Percentiles rank a stretch among this genome's conserved stretches.
phyloP scores from a whole-genome alignment of 805 yeast species.

The Schwanniomyces occidentalis region DNA sequence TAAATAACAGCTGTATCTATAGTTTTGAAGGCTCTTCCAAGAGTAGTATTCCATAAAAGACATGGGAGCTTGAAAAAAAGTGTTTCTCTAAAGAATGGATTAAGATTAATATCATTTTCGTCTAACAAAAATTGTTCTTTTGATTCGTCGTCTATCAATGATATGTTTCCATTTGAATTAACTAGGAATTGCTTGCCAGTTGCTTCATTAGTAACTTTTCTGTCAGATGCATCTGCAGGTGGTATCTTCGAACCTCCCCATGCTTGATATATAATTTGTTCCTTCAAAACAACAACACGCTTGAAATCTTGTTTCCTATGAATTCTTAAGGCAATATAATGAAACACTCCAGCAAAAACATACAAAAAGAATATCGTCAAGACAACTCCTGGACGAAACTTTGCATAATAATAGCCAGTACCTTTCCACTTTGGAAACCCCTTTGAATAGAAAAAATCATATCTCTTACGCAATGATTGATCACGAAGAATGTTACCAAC shows the following conservation, averaged over 20 bases:
- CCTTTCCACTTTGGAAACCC: constrained; percentile 89
- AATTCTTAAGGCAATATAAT: constrained; percentile 55
- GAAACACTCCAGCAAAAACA: constrained; percentile 54
- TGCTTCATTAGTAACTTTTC: constrained; percentile 41
- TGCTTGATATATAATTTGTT: constrained; percentile 53
- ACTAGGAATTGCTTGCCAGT: constrained; percentile 56
- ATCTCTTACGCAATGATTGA: constrained; percentile 56
- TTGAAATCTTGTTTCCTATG: constrained; percentile 57
- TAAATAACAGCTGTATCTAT: constrained; percentile 6
- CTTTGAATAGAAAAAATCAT: constrained; percentile 77
- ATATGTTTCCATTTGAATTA: constrained; percentile 57
- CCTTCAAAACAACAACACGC: constrained; percentile 52
- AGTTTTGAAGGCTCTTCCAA: constrained; percentile 33
- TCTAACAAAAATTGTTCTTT: constrained; percentile 43
- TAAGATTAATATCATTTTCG: constrained; percentile 45
- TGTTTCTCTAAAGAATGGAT: constrained; percentile 52
- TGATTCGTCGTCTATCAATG: constrained; percentile 45
- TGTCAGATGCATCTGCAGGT: constrained; percentile 50
- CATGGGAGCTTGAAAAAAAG: constrained; percentile 44
- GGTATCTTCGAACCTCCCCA: constrained; percentile 54
- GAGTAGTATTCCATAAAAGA: constrained; percentile 43
- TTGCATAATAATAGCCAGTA: constrained; percentile 60
- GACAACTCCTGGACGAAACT: constrained; percentile 66
- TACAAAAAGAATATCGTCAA: constrained; percentile 53
- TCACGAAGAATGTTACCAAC: constrained; percentile 73